A percentile compares a stretch with the other conserved stretches of the same genome.
Evolutionary conservation across 148 eudicot species (phyloP).

Genomic region (Agrostemma githago): DNA sequence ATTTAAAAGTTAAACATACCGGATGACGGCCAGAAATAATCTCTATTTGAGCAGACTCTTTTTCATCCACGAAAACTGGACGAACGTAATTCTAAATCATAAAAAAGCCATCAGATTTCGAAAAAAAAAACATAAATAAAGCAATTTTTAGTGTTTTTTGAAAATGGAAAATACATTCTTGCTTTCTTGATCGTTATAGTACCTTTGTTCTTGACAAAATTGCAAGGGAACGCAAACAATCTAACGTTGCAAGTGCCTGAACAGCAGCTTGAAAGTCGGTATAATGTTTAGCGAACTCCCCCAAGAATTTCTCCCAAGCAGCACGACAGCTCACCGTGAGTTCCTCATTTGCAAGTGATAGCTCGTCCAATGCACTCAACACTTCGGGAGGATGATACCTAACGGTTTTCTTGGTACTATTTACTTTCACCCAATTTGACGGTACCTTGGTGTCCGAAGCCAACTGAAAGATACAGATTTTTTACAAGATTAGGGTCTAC

Average conservation of each 20-base stretch:
- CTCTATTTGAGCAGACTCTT: slow-evolving; percentile 66
- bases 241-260: slow-evolving; percentile 86
- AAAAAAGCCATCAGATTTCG: slow-evolving; percentile 6
- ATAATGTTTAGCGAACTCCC: slow-evolving; percentile 50
- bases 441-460: slow-evolving; percentile 69
- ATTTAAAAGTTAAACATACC: slow-evolving; percentile 37
- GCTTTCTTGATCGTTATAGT: slow-evolving; percentile 5
- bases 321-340: slow-evolving; percentile 62
- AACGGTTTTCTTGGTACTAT: slow-evolving; percentile 86
- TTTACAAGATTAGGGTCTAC: too few species aligned
- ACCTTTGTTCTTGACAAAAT: slow-evolving; percentile 79
- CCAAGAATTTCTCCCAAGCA: slow-evolving; percentile 70
- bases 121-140: background rate
- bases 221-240: slow-evolving; percentile 85
- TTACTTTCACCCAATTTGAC: slow-evolving; percentile 79
- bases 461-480: slow-evolving; percentile 42
- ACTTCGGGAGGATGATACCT: slow-evolving; percentile 96
- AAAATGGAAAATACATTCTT: slow-evolving; percentile 5
- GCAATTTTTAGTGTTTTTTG: background rate
- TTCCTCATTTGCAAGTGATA: slow-evolving; percentile 77
- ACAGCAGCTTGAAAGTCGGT: slow-evolving; percentile 82
- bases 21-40: slow-evolving; percentile 83
- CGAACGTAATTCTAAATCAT: slow-evolving; percentile 69
- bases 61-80: slow-evolving; percentile 65
- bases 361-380: slow-evolving; percentile 60